Percentiles rank a stretch among this genome's conserved stretches.
These are phyloP conservation scores for Apiotrichum mycotoxinovorans DNA, from an alignment of 1,284 basidiomycete species.

Conservation along the genomic window DNA sequence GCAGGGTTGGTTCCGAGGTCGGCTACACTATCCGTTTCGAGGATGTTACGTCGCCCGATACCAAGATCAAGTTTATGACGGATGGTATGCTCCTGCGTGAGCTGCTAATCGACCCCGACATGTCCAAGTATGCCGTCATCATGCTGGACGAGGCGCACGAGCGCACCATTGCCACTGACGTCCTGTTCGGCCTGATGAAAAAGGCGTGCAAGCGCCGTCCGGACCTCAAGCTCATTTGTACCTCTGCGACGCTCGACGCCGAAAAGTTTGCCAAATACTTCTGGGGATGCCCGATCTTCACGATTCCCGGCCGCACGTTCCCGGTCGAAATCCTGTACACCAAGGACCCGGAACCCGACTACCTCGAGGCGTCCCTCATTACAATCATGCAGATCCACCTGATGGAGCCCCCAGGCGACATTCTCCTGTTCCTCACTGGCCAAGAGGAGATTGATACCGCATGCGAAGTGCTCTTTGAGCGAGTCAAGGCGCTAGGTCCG, in stretches of 20 bases:
- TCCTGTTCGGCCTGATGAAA: slow-evolving; percentile 92
- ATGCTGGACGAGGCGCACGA: slow-evolving; percentile 99
- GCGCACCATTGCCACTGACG: slow-evolving; percentile 95
- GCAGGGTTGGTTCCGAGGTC: slow-evolving; percentile 92
- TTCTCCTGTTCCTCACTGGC: slow-evolving; percentile 95
- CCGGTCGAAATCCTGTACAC: slow-evolving; percentile 97
- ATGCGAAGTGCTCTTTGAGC: slow-evolving; percentile 94
- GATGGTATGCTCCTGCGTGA: slow-evolving; percentile 99
- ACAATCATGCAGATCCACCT: slow-evolving; percentile 99
- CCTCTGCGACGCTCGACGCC: slow-evolving; percentile 97
- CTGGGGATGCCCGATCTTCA: slow-evolving; percentile 97
- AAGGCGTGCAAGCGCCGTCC: slow-evolving; percentile 91
- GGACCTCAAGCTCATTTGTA: slow-evolving; percentile 96
- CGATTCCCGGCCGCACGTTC: slow-evolving; percentile 98
- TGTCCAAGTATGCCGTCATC: slow-evolving; percentile 86
- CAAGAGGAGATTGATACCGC: slow-evolving; percentile 98
- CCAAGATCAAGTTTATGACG: slow-evolving; percentile 99
- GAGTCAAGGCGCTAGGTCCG: slow-evolving; percentile 95
- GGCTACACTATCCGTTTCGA: slow-evolving; percentile 99
- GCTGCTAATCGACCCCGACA: slow-evolving; percentile 90
- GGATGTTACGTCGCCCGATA: slow-evolving; percentile 96
- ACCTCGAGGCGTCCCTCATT: slow-evolving; percentile 95
- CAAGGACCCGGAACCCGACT: slow-evolving; percentile 97
- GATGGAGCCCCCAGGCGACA: slow-evolving; percentile 93
- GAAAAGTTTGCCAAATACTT: slow-evolving; percentile 99